Conservation (phyloP, 2,329 filamentous ascomycete species). For the Geosmithia flava region DNA sequence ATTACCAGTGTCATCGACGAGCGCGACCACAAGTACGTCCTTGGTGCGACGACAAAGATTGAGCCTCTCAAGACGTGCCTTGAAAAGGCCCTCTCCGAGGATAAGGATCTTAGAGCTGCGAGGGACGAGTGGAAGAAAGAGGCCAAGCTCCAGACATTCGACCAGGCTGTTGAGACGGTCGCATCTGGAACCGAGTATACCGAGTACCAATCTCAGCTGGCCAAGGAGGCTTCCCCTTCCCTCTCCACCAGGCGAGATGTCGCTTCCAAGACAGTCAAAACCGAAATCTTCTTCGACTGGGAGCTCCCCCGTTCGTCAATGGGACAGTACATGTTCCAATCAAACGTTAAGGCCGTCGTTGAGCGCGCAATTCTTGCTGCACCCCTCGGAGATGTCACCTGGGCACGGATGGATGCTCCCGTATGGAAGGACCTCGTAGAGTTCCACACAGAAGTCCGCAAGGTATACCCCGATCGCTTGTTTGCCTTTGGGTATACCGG, state of each 20-base stretch:
- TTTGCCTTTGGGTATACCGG: constrained; percentile 26
- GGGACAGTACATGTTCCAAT: constrained; percentile 21
- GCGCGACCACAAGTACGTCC: constrained; percentile 23
- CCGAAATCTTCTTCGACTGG: constrained; percentile 19
- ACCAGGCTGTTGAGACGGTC: constrained; percentile 17
- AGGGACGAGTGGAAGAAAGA: constrained; percentile 17
- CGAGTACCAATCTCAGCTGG: constrained; percentile 8
- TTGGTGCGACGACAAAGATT: constrained; percentile 20
- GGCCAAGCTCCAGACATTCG: constrained; percentile 18
- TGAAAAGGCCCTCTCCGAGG: constrained; percentile 8
- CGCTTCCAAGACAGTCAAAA: constrained; percentile 9
- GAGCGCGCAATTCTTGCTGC: constrained; percentile 19
- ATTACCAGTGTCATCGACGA: constrained; percentile 22
- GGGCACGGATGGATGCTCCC: constrained; percentile 20
- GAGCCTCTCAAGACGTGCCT: constrained; percentile 2
- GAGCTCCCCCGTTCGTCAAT: constrained; percentile 18
- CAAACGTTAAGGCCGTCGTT: constrained; percentile 15
- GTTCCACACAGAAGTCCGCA: constrained; percentile 20
- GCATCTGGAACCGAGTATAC: constrained; percentile 13
- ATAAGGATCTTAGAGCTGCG: constrained; percentile 11
- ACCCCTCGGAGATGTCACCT: constrained; percentile 22
- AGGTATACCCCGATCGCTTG: constrained; percentile 19
- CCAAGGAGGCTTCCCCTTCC: constrained; percentile 4
- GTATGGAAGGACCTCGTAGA: constrained; percentile 21
- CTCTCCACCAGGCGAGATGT: constrained; percentile 6